Evolutionary conservation across 177 flowering plant species (phyloP).

Genomic region (Vitis hybrid): DNA sequence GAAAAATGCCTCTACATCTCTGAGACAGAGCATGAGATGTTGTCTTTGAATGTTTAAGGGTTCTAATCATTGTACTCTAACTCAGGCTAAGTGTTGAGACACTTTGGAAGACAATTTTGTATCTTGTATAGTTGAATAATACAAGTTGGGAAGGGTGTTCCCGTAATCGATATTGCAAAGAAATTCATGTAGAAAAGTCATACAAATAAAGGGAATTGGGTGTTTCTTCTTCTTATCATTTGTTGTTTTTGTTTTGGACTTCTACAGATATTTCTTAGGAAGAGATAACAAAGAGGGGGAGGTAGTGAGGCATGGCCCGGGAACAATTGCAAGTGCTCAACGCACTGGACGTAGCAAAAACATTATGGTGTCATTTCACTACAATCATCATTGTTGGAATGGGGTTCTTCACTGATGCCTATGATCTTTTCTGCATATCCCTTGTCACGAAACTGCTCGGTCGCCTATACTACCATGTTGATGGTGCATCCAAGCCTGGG

Average conservation of each 20-base stretch:
- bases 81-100: too few relatives aligned
- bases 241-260: not conserved
- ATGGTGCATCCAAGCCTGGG: slow-evolving; percentile 48
- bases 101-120: too few relatives aligned
- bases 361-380: slow-evolving; percentile 55
- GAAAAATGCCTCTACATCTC: too few relatives aligned
- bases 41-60: too few relatives aligned
- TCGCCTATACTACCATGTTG: slow-evolving; percentile 54
- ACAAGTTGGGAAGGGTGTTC: too few relatives aligned
- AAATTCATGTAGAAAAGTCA: too few relatives aligned
- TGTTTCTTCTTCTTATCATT: not conserved
- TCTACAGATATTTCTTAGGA: not conserved
- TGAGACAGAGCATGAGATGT: too few relatives aligned
- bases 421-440: slow-evolving; percentile 62
- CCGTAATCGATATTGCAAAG: too few relatives aligned
- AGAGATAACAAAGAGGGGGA: too few relatives aligned
- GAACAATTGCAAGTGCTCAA: slow-evolving; percentile 41
- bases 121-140: too few relatives aligned
- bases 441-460: slow-evolving; percentile 60
- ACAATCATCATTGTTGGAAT: slow-evolving; percentile 57
- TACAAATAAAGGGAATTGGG: too few relatives aligned
- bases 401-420: slow-evolving; percentile 71
- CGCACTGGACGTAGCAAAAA: slow-evolving; percentile 49
- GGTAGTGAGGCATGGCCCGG: slow-evolving; percentile 18
- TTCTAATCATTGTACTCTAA: too few relatives aligned